A percentile compares a stretch with the other conserved stretches of the same genome.
These are phyloP conservation scores for Termitomyces titanicus DNA, from an alignment of 768 basidiomycete species.

Conservation along the genomic window DNA sequence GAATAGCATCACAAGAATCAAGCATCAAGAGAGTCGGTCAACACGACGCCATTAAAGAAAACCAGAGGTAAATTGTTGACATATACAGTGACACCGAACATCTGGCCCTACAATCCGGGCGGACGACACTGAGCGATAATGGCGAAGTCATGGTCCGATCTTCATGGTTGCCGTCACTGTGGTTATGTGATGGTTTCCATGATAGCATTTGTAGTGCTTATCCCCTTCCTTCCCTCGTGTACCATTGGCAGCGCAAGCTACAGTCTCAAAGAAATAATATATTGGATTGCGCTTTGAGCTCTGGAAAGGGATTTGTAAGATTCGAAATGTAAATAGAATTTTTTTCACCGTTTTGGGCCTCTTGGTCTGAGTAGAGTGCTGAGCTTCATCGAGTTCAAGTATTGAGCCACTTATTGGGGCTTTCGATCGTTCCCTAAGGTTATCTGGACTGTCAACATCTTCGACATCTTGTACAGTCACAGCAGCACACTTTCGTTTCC, in stretches of 20 bases:
- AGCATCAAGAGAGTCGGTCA: slow-evolving; percentile 29
- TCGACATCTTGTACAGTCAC: neutral
- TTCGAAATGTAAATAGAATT: neutral
- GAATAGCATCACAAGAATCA: slow-evolving; percentile 44
- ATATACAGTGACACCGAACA: too few relatives aligned
- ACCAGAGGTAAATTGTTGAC: too few relatives aligned
- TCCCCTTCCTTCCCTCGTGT: neutral
- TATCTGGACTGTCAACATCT: neutral
- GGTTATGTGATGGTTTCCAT: neutral
- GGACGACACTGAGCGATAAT: too few relatives aligned
- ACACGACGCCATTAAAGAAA: too few relatives aligned
- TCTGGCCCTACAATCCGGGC: too few relatives aligned
- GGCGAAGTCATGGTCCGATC: too few relatives aligned
- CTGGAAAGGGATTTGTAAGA: neutral
- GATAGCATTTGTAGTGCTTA: slow-evolving; percentile 4
- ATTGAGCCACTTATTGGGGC: neutral
- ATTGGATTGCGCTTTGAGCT: neutral
- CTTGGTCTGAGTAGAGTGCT: neutral
- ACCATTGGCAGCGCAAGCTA: neutral
- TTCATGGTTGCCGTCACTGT: slow-evolving; percentile 3
- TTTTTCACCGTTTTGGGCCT: neutral
- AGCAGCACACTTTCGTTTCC: neutral
- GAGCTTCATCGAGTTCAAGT: neutral
- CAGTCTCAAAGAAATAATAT: neutral
- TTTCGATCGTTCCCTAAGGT: neutral